Conservation (phyloP, 352 stramenopile species). For the Elongisporangium prolatum region DNA sequence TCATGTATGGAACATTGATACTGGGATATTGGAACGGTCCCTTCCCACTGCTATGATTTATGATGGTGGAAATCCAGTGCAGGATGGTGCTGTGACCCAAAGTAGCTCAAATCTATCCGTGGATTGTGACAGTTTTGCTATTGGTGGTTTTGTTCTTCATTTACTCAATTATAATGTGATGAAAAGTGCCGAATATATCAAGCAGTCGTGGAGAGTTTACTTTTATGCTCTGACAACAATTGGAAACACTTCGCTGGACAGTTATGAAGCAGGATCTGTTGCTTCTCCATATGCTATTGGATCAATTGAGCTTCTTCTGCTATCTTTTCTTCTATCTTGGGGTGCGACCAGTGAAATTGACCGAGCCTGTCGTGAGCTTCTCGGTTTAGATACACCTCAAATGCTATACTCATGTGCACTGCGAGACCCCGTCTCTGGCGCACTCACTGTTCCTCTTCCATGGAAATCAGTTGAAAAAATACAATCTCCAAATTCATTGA, state of each 20-base stretch:
- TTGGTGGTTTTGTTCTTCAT: conserved; percentile 52
- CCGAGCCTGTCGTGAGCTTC: conserved; percentile 40
- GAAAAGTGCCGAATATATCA: conserved; percentile 61
- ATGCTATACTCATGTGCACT: conserved; percentile 67
- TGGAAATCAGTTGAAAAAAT: conserved; percentile 25
- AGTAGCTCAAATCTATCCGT: conserved; percentile 26
- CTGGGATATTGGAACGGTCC: conserved; percentile 65
- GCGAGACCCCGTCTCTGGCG: conserved; percentile 41
- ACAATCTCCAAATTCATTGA: not conserved
- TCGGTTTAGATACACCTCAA: conserved; percentile 49
- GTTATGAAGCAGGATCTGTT: not conserved
- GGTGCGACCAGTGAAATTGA: conserved; percentile 61
- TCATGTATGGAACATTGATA: conserved; percentile 76
- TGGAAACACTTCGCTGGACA: not conserved
- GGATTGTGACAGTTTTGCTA: not conserved
- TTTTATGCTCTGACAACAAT: conserved; percentile 26
- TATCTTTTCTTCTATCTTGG: conserved; percentile 80
- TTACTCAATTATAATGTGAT: conserved; percentile 64
- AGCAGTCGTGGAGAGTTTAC: conserved; percentile 64
- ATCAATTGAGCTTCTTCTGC: conserved; percentile 62
- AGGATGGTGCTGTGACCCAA: conserved; percentile 6
- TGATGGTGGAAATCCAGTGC: conserved; percentile 29
- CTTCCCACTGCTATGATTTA: conserved; percentile 50
- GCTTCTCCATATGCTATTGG: conserved; percentile 57
- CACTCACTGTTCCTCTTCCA: conserved; percentile 68